Evolutionary conservation across 495 filamentous ascomycete genomes (phyloP), one percentile per base, ranked within the genome.

Genomic region (Podospora australis): DNA sequence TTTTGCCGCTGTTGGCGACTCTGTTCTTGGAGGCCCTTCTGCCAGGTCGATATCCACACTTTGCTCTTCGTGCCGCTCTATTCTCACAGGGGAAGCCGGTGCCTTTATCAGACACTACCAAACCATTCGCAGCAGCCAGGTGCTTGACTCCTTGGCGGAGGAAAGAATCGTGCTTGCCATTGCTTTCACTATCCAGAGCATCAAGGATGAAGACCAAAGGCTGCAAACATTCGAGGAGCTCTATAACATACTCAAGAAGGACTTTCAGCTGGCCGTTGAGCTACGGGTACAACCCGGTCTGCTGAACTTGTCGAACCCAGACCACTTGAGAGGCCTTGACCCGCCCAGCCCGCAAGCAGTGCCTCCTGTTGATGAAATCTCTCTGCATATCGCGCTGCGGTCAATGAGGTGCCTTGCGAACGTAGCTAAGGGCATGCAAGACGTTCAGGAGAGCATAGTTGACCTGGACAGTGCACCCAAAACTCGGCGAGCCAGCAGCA

Each of bases 131-230:
- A 69, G 75, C 28, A 65, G 64, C 23, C 79, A 77, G 42, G 71
- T 74, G 20, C 73, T 85, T 6, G 87, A 89, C 22, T 73, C 75
- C 11, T 67, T 79, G 21, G 84, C 83, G 0, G 91, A 95, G 69
- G 87, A 92, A 54, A 79, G 77, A 36, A 79, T 97, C 2, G 65
- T 95, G 10, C 86, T 87, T 48, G 88, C 83, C 6, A 91, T 96
- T 45, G 80, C 89, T 6, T 80, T 83, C 11, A 87, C 97, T 46
- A 80, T 95, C 28, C 88, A 96, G 57, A 87, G 84, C 26, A 65
- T 92, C 22, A 71, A 77, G 6, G 68, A 75, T 0, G 82, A 92
- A 44, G 67, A 74, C 30, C 65, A 78, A 30, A 86, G 86, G 59
- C 63, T 79, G 2, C 68, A 64, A 22, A 79, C 78, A 2, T 68